Evolutionary conservation across 1,284 basidiomycete species (phyloP).

Genomic region (Garcileccinum viscosum): DNA sequence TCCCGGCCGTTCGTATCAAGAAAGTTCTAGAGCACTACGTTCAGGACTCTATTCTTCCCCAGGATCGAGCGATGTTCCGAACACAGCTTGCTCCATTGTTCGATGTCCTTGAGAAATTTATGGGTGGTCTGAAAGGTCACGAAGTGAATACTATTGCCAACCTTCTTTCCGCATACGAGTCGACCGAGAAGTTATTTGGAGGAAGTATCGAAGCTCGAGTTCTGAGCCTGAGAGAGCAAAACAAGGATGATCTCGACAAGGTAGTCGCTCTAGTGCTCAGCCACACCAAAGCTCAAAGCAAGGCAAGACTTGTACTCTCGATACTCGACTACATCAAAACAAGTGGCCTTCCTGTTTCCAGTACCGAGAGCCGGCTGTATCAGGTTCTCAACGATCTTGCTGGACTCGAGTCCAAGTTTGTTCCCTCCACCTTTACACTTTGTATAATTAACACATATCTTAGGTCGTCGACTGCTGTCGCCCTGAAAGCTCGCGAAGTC

Average conservation of each 20-base stretch:
- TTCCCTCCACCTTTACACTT: conserved; percentile 16
- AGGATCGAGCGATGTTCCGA: conserved; percentile 85
- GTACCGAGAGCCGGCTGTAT: conserved; percentile 72
- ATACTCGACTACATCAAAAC: conserved; percentile 90
- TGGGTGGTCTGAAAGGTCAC: conserved; percentile 85
- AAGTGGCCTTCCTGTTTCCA: conserved; percentile 74
- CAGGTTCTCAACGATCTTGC: conserved; percentile 52
- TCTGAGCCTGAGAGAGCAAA: conserved; percentile 86
- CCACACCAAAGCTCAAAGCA: conserved; percentile 94
- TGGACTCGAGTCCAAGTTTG: conserved; percentile 84
- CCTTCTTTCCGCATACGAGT: conserved; percentile 78
- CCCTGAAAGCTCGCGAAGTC: conserved; percentile 97
- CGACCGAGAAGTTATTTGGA: conserved; percentile 92
- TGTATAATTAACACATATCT: conserved; percentile 10
- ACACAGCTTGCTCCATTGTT: conserved; percentile 76
- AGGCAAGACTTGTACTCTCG: conserved; percentile 86
- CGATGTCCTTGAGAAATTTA: conserved; percentile 84
- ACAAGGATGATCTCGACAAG: conserved; percentile 92
- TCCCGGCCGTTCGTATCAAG: conserved; percentile 84
- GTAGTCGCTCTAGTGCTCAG: conserved; percentile 90
- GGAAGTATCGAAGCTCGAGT: conserved; percentile 93
- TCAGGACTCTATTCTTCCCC: conserved; percentile 79
- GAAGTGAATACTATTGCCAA: conserved; percentile 79
- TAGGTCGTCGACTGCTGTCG: conserved; percentile 86
- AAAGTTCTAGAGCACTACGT: conserved; percentile 87